These are phyloP conservation scores for Aspergillus aculeatinus DNA, from an alignment of 2,329 filamentous ascomycete species.

Conservation along the genomic window DNA sequence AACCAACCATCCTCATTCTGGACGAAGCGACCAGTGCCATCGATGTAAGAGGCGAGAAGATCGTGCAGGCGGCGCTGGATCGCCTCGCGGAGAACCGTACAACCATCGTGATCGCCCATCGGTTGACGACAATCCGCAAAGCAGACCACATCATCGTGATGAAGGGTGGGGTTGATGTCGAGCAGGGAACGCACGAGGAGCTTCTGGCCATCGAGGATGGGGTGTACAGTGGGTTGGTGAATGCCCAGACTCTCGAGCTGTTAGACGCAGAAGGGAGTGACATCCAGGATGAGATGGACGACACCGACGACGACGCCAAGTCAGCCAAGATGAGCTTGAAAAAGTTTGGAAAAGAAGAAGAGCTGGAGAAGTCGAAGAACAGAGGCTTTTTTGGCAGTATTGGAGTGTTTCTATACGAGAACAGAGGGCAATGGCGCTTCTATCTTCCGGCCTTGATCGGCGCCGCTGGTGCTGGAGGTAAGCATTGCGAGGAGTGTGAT, in stretches of 20 bases:
- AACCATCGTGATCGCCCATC: constrained; percentile 75
- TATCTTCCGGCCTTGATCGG: constrained; percentile 27
- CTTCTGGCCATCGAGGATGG: constrained; percentile 61
- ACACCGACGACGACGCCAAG: constrained; percentile 6
- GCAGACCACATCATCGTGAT: constrained; percentile 79
- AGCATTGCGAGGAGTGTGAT: constrained; percentile 6
- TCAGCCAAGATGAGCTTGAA: background rate
- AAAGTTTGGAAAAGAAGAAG: background rate
- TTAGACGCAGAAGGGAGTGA: constrained; percentile 10
- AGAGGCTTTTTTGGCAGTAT: constrained; percentile 21
- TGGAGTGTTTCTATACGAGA: constrained; percentile 33
- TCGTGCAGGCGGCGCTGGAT: constrained; percentile 56
- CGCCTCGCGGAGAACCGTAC: constrained; percentile 62
- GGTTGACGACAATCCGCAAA: constrained; percentile 69
- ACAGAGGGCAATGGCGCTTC: constrained; percentile 30
- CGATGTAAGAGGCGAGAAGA: constrained; percentile 54
- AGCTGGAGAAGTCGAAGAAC: background rate
- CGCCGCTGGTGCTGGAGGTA: constrained; percentile 33
- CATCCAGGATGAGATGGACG: background rate
- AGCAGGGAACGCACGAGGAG: constrained; percentile 73
- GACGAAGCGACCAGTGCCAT: constrained; percentile 75
- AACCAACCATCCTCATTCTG: constrained; percentile 66
- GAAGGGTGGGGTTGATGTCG: constrained; percentile 67
- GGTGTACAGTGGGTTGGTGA: constrained; percentile 67
- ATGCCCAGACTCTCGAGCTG: constrained; percentile 38